Base-by-base conservation (phyloP, 768 basidiomycete genomes). In the Rhodosporidiobolus odoratus region DNA sequence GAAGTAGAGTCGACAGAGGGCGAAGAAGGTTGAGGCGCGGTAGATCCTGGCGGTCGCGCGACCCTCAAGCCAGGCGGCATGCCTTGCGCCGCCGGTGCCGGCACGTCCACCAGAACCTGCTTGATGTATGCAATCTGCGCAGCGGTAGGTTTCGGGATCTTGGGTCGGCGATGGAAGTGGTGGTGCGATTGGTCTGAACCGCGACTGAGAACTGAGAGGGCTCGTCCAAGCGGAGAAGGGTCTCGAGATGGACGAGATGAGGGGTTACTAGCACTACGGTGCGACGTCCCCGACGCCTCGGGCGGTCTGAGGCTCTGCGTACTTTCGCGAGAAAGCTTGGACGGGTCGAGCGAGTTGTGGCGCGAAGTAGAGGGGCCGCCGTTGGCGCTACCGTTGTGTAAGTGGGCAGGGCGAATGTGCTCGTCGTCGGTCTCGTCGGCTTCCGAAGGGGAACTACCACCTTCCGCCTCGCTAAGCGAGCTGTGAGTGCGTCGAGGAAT, bases 61-160 rank as follows among this genome's bases (percentile, higher is more conserved):
- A 74, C 65, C 45, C 77, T 67, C 9, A 77, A 61, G 3, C 71
- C 66, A 9, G 69, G 56, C 5, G 75, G 71, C 4, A 73, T 62
- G 0, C 75, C 59, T 19, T 50, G 52, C 12, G 58, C 4, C 25
- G 27, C 58, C 21, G 76, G 69, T 2, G 62, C 68, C 6, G 77
- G 77, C 4, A 77, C 58, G 48, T 76, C 74, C 40, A 71, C 73
- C 40, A 77, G 67, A 7, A 76, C 65, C 50, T 61, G 58, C 30
- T 71, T 71, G 62, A 77, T 75, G 62, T 77, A 77, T 1, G 71
- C 70, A 27, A 73, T 30, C 64, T 77, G 74, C 54, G 76, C 77
- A 13, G 35, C 19, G 1, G 70, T 69, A 32, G 75, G 75, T 38
- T 71, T 72, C 0, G 71, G 67, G 52, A 75, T 74, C 69, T 71